Evolutionary conservation across 495 filamentous ascomycete genomes (phyloP), one percentile per base, ranked within the genome.

Genomic region (Trichocladium uniseriatum): DNA sequence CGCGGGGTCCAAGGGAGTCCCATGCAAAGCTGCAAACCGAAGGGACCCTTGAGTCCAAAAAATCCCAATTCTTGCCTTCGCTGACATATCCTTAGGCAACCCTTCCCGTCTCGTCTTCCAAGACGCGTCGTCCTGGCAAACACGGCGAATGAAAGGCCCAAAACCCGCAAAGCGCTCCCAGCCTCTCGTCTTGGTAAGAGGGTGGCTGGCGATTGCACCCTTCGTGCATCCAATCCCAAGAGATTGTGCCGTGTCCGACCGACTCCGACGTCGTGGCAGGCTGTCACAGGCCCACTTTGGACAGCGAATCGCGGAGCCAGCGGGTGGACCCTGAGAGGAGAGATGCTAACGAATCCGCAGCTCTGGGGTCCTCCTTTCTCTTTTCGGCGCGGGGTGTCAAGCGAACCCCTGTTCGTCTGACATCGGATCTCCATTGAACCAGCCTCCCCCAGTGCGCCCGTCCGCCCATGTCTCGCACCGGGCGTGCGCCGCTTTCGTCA

Each of bases 251-350:
- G 50, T 57, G 56, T 57, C 50, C 19, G 24, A 27, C 24, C 3
- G 24, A 37, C 43, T 57, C 49, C 61, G 58, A 63, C 54, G 62
- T 46, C 35, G 43, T 19, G 24, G 8, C 14, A 7, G 18, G 37
- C 14, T 47, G 38, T 24, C 28, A 40, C 24, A 14, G 51, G 40
- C 36, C 54, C 55, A 53, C 54, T 19, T 35, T 4, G 46, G 32
- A 27, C 49, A 58, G 58, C 60, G 58, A 65, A 65, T 65, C 60
- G 57, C 55, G 59, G 55, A 55, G 53, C 29, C 21, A 20, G 14
- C 8, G 24, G 21, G 20, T 45, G 48, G 38, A 36, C 41, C 59
- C 55, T 48, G 54, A 42, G 24, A 8, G 8, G 24, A n/a, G 39
- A 39, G 24, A 11, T 18, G 45, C 52, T 55, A 57, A 52, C 59